Conservation (phyloP, 805 yeast species). For the Myxozyma geophila region DNA sequence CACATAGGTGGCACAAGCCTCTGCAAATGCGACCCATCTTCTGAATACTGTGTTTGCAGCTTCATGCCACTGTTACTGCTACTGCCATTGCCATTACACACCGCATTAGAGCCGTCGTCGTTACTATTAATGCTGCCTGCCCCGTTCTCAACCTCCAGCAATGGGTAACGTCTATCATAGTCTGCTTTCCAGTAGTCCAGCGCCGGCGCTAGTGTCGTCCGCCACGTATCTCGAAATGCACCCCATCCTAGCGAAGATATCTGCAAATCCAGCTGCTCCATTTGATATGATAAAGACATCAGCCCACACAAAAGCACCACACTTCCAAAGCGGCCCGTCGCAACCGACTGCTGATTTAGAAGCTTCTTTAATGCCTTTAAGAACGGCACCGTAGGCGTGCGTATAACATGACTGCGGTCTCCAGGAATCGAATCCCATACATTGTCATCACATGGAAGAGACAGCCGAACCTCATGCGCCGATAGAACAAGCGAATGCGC, state of each 20-base stretch:
- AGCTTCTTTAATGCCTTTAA: slow-evolving; percentile 61
- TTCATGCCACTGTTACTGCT: not conserved
- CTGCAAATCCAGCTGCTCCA: slow-evolving; percentile 73
- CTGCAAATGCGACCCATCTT: slow-evolving; percentile 11
- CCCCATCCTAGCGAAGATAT: slow-evolving; percentile 54
- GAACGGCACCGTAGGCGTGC: slow-evolving; percentile 50
- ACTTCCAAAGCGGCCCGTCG: slow-evolving; percentile 63
- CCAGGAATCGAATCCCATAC: slow-evolving; percentile 54
- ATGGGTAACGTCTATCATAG: slow-evolving; percentile 37
- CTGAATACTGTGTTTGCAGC: not conserved
- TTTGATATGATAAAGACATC: slow-evolving; percentile 67
- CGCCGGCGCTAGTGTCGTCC: slow-evolving; percentile 69
- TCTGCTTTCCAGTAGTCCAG: slow-evolving; percentile 66
- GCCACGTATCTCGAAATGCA: slow-evolving; percentile 60
- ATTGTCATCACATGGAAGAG: slow-evolving; percentile 66
- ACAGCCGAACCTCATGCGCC: slow-evolving; percentile 64
- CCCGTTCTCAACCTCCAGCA: not conserved
- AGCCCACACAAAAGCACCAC: slow-evolving; percentile 70
- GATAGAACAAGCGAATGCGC: slow-evolving; percentile 68
- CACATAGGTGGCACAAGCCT: slow-evolving; percentile 34
- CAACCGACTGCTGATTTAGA: slow-evolving; percentile 56
- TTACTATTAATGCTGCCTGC: not conserved
- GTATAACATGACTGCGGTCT: slow-evolving; percentile 36
- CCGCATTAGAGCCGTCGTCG: not conserved
- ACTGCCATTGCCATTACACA: not conserved